Evolutionary conservation across 2,329 filamentous ascomycete species (phyloP).

Genomic region (Exophiala sp.): DNA sequence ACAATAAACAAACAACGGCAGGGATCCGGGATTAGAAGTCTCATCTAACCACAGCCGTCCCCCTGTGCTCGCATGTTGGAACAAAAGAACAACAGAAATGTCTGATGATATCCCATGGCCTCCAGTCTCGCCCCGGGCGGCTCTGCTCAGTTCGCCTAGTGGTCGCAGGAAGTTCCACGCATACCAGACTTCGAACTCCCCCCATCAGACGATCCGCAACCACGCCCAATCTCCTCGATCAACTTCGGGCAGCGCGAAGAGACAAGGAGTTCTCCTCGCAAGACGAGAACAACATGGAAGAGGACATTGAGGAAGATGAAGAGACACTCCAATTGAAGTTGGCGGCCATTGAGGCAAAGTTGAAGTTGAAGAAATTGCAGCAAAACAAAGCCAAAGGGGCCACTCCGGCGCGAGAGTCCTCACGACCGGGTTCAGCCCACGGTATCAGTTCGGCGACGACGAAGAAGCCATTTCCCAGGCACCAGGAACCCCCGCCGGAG

Average conservation of each 20-base stretch:
- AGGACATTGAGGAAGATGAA: conserved; percentile 74
- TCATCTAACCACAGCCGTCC: background rate
- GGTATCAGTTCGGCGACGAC: conserved; percentile 28
- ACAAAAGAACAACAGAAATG: conserved; percentile 7
- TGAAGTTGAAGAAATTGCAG: conserved; percentile 82
- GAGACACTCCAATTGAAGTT: conserved; percentile 82
- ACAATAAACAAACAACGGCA: conserved; percentile 1
- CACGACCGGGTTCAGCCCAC: conserved; percentile 14
- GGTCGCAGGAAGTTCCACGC: conserved; percentile 70
- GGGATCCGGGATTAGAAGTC: background rate
- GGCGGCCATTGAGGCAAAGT: conserved; percentile 77
- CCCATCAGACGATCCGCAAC: conserved; percentile 51
- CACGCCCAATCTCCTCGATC: conserved; percentile 37
- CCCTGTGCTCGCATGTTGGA: background rate
- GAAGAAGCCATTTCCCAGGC: conserved; percentile 28
- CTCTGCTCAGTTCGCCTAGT: conserved; percentile 63
- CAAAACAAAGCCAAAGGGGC: conserved; percentile 50
- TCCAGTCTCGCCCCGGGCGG: conserved; percentile 57
- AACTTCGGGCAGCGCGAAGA: conserved; percentile 30
- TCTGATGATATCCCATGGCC: conserved; percentile 47
- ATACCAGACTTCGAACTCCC: conserved; percentile 62
- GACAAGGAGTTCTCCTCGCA: conserved; percentile 21
- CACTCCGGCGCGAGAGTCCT: conserved; percentile 19
- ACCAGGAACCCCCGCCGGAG: conserved; percentile 7
- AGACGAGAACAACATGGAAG: conserved; percentile 44